Base-by-base conservation (phyloP, 1,284 basidiomycete species). In the Schizophyllum amplum region DNA sequence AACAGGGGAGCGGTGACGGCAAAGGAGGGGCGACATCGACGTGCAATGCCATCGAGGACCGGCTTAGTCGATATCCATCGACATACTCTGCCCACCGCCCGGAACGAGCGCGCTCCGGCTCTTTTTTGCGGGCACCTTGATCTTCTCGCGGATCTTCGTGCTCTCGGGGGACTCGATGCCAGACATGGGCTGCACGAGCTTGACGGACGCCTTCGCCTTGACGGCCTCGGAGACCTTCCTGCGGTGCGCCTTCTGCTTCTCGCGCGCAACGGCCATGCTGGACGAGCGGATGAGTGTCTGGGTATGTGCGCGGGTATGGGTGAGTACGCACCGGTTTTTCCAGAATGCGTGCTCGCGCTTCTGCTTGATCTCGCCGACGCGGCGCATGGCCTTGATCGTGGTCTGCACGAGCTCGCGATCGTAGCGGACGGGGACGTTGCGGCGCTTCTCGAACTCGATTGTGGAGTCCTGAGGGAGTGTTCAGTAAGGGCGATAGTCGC, bases 371-470 rank as follows among this genome's bases (percentile, higher is more conserved):
- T 98, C 94, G 61, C 87, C 85, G 54, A 99, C 82, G 61, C 97
- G 84, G 75, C 94, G 94, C 90, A 99, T 99, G 23, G 94, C 97
- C 74, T 90, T 87, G 70, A 99, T 82, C n/a, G 97, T 99, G 1
- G 92, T 93, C 69, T 90, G 83, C 57, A 99, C 79, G 52, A 99
- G 77, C 63, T 98, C 92, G 68, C 97, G 89, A 78, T 99, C 88
- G 80, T 99, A 99, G 68, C 95, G 90, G 59, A 99, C 90, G 25
- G 97, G 97, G 15, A 98, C 86, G 70, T 99, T 98, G 74, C 97
- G 86, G 65, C 97, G 87, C 77, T 99, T 99, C 79, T 99, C 97
- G 71, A 99, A 99, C 70, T 98, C 95, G 71, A 98, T 93, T 1
- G 96, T 99, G 1, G 95, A 92, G 75, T 99, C 97, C 94, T 96